phyloP scores from a whole-genome alignment of 2,329 filamentous ascomycete species.

The Aspergillus sergii region DNA sequence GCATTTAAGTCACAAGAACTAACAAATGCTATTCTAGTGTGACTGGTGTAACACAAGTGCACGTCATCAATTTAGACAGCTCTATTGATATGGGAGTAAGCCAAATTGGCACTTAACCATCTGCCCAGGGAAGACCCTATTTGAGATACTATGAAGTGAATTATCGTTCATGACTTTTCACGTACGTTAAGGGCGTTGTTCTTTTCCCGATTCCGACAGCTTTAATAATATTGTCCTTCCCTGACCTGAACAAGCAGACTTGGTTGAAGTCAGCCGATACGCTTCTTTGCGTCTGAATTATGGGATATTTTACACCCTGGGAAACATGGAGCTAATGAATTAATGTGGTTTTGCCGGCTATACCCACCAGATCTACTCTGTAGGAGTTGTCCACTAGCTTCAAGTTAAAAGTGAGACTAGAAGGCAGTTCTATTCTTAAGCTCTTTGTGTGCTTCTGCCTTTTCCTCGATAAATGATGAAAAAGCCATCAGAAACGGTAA shows the following conservation, averaged over 20 bases:
- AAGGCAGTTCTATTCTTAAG: background rate
- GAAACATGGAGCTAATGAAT: background rate
- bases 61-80: conserved; percentile 35
- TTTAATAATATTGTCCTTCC: background rate
- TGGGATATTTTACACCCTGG: background rate
- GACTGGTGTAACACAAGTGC: conserved; percentile 48
- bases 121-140: background rate
- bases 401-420: background rate
- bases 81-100: conserved; percentile 24
- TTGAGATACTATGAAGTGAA: background rate
- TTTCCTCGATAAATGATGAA: background rate
- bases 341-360: background rate
- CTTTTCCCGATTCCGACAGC: background rate
- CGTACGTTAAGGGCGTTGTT: background rate
- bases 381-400: background rate
- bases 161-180: background rate
- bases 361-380: too few relatives aligned
- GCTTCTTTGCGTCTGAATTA: background rate
- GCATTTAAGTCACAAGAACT: background rate
- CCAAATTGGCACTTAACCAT: background rate
- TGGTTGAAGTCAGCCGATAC: background rate
- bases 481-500: background rate
- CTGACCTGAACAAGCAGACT: background rate
- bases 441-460: background rate
- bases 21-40: conserved; percentile 30